Evolutionary conservation across 768 basidiomycete species (phyloP), one percentile per base, ranked within the genome.

Genomic region (Chlorophyllum brunneum): DNA sequence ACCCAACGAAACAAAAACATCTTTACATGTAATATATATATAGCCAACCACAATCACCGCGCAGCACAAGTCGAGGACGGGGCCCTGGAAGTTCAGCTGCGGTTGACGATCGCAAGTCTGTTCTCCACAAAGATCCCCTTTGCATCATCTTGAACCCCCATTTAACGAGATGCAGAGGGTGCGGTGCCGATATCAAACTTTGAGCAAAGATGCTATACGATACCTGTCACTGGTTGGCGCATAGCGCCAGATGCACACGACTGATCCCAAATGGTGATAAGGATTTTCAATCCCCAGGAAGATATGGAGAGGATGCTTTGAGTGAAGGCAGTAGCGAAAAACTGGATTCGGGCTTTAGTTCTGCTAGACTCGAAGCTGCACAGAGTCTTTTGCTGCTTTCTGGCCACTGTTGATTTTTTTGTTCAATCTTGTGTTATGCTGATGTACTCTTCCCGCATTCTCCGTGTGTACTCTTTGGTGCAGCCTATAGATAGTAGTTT

Each of bases 141-240:
- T 80, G 72, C 24, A 69, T 71, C 20, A 74, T 84, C 13, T 67
- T 79, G 42, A 71, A 71, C 16, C 79, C 80, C 4, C 69, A 74
- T 23, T 71, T 71, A 47, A 79, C 83, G 45, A 69, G 71, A 49
- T 86, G 85, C 67, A 70, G 67, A 55, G 73, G 74, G 47, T 88
- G 86, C 64, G 70, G 73, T 31, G 66, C 60, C 24, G 67, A 69
- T 11, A 86, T 88, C 66, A 85, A 85, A 63, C 77, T 88, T 23
- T 86, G 85, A 13, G 65, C 72, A 27, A 87, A 86, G 67, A 84
- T 82, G 64, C 71, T 72, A 18, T 88, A 76, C 58, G 86, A 88
- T 59, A 73, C 75, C 26, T 78, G 77, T 59, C 85, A 88, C 64
- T 88, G 86, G 86, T 63, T 68, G 39, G 82, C 78, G 57, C 86